Percentiles rank a stretch among this genome's conserved stretches.
Conservation (phyloP, 352 stramenopile genomes). For the Globisporangium megalacanthum region DNA sequence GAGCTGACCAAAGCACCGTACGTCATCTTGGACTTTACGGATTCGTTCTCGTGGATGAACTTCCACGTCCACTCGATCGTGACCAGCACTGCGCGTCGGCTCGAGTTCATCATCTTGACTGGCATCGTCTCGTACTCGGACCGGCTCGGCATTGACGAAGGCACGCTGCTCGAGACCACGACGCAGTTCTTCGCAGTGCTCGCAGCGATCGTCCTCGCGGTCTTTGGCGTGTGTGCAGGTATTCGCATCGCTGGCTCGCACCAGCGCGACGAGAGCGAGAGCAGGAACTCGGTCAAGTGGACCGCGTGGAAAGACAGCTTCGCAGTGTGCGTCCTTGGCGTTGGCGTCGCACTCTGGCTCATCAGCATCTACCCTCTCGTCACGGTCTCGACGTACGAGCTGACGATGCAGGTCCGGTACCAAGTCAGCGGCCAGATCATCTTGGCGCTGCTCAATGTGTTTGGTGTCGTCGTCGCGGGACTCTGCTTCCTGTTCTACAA, state of each 20-base stretch:
- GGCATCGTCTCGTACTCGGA: constrained; percentile 69
- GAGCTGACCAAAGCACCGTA: constrained; percentile 70
- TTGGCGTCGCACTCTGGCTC: constrained; percentile 46
- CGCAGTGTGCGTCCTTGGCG: constrained; percentile 43
- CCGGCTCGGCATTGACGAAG: constrained; percentile 55
- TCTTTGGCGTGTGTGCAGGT: constrained; percentile 26
- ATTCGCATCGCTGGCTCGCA: neutral
- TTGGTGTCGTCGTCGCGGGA: constrained; percentile 35
- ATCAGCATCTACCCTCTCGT: constrained; percentile 52
- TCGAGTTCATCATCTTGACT: constrained; percentile 50
- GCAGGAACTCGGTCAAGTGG: constrained; percentile 6
- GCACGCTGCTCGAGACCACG: constrained; percentile 29
- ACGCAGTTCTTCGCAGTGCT: constrained; percentile 43
- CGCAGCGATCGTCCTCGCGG: constrained; percentile 25
- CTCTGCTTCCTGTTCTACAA: constrained; percentile 35
- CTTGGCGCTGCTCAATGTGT: constrained; percentile 42
- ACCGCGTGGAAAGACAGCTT: constrained; percentile 28
- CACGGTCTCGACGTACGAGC: constrained; percentile 49
- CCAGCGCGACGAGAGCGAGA: constrained; percentile 1
- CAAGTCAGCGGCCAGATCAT: constrained; percentile 30
- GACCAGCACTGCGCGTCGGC: constrained; percentile 27
- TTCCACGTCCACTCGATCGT: constrained; percentile 41
- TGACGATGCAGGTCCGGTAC: constrained; percentile 61
- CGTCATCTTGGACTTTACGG: constrained; percentile 66
- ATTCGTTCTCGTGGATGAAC: constrained; percentile 72